A percentile compares a stretch with the other conserved stretches of the same genome.
Evolutionary conservation across 306 rosid genomes (phyloP).

Genomic region (Begonia masoniana): DNA sequence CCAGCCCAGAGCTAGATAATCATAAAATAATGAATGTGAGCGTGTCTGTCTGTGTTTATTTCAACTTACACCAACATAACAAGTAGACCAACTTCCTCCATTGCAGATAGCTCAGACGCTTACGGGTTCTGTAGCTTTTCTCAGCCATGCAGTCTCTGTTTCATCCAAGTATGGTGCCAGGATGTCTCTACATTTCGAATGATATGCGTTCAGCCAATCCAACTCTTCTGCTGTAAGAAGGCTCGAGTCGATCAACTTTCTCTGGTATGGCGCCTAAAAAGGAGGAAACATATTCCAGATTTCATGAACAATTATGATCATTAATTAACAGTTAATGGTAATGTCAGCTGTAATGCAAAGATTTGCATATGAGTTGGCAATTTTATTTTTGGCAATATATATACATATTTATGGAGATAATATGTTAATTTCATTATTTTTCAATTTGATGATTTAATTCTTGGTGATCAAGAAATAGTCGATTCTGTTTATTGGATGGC

Average conservation of each 20-base stretch:
- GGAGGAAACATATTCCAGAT: neutral
- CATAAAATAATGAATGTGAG: neutral
- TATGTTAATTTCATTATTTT: no score
- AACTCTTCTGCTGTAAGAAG: constrained; percentile 56
- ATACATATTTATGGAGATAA: no score
- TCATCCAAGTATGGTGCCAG: constrained; percentile 53
- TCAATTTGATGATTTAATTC: no score
- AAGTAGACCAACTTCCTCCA: no score
- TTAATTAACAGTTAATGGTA: no score
- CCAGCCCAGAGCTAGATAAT: neutral
- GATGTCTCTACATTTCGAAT: constrained; percentile 60
- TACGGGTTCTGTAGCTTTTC: constrained; percentile 72
- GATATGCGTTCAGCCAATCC: constrained; percentile 77
- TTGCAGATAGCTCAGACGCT: constrained; percentile 21
- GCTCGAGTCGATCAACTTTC: constrained; percentile 63
- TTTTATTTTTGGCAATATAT: no score
- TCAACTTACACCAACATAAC: neutral
- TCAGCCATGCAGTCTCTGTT: constrained; percentile 74
- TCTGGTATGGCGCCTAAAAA: constrained; percentile 84
- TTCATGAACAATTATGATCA: no score
- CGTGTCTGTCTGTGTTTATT: neutral
- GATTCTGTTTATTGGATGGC: no score
- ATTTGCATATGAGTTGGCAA: no score
- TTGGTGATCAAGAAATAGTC: no score
- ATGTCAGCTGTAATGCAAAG: no score